A percentile compares a stretch with the other conserved stretches of the same genome.
Conservation (phyloP, 345 rosid genomes). For the Pistacia vera region DNA sequence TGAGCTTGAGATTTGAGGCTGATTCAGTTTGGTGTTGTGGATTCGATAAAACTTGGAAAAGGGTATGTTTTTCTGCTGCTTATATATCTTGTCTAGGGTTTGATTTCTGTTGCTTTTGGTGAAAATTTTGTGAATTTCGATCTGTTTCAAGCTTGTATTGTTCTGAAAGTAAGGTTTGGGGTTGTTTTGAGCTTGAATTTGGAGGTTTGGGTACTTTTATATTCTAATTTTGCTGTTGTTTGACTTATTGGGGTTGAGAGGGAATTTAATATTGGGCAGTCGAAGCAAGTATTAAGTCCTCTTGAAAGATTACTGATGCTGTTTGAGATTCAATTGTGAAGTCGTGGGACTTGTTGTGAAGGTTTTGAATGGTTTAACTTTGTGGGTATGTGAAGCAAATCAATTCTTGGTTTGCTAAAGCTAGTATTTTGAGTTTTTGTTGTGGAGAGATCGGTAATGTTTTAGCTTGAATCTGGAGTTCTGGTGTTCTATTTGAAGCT, state of each 20-base stretch:
- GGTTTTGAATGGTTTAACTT: no score
- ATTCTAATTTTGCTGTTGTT: constrained; percentile 17
- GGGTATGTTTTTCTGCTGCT: neutral
- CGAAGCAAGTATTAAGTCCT: neutral
- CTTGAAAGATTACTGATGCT: neutral
- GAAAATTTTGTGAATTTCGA: neutral
- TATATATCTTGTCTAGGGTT: constrained; percentile 16
- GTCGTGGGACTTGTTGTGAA: neutral
- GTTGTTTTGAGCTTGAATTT: constrained; percentile 3
- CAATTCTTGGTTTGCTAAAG: constrained; percentile 1
- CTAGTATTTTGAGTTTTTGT: neutral
- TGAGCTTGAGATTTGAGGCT: constrained; percentile 3
- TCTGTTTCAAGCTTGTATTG: neutral
- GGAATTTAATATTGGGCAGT: neutral
- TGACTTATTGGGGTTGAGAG: neutral
- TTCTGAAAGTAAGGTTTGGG: neutral
- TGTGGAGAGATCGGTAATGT: neutral
- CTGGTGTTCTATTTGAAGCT: constrained; percentile 11
- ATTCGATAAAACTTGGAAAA: neutral
- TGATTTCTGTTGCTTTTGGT: constrained; percentile 3
- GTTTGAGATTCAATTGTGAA: constrained; percentile 3
- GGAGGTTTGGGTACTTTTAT: constrained; percentile 6
- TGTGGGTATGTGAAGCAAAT: no score
- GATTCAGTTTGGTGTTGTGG: constrained; percentile 6
- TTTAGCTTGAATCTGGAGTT: constrained; percentile 15